Evolutionary conservation across 768 basidiomycete genomes (phyloP).

Genomic region (Suillus plorans): DNA sequence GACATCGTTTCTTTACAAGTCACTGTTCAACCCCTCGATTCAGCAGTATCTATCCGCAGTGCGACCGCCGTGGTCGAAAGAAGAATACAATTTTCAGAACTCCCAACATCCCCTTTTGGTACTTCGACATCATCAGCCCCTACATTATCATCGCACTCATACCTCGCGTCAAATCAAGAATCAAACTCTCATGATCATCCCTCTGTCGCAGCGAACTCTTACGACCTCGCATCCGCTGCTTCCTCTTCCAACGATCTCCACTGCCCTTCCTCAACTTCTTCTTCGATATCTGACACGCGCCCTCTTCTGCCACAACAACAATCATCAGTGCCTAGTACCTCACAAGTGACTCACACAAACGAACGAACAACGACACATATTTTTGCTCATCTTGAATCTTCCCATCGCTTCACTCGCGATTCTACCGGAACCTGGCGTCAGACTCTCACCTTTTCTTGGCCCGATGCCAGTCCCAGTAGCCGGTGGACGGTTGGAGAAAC

Average conservation of each 20-base stretch:
- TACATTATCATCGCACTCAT: conserved; percentile 19
- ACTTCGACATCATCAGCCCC: conserved; percentile 22
- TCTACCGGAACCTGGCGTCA: conserved; percentile 59
- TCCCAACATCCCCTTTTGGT: conserved; percentile 20
- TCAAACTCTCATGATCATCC: conserved; percentile 10
- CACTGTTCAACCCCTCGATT: conserved; percentile 58
- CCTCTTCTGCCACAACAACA: conserved; percentile 21
- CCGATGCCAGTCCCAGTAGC: conserved; percentile 61
- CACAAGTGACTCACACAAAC: conserved; percentile 8
- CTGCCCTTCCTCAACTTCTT: conserved; percentile 19
- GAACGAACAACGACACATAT: conserved; percentile 44
- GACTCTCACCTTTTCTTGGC: conserved; percentile 72
- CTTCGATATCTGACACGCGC: conserved; percentile 26
- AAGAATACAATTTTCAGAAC: conserved; percentile 60
- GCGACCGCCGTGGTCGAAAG: conserved; percentile 69
- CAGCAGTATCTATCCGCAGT: conserved; percentile 56
- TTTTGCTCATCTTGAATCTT: conserved; percentile 59
- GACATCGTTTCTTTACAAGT: conserved; percentile 71
- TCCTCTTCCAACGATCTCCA: conserved; percentile 22
- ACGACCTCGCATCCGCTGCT: conserved; percentile 8
- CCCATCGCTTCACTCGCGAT: conserved; percentile 56
- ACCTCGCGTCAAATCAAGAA: conserved; percentile 12
- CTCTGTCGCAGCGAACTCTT: conserved; percentile 31
- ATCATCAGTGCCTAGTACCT: conserved; percentile 15
- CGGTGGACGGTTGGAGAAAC: conserved; percentile 84